Evolutionary conservation across 371 early-diverging fungal genomes (phyloP).

Genomic region (Rhizomucor miehei): DNA sequence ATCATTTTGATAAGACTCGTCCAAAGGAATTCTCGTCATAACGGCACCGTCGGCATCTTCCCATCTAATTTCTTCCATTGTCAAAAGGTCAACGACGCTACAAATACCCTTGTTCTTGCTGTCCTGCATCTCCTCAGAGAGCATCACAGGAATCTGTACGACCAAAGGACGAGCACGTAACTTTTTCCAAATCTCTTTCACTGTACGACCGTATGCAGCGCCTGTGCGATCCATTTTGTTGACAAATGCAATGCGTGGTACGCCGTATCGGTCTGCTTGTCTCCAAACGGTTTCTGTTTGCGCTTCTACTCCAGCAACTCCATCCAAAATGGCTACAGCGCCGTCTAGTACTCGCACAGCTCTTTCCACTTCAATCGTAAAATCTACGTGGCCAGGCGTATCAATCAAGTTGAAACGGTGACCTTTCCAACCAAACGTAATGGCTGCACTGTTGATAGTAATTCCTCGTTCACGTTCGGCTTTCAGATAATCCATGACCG

Average conservation of each 20-base stretch:
- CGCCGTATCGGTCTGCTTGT: constrained; percentile 81
- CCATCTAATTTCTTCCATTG: constrained; percentile 74
- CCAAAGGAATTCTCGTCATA: constrained; percentile 9
- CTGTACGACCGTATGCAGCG: constrained; percentile 65
- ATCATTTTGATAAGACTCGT: constrained; percentile 15
- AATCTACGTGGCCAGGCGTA: constrained; percentile 97
- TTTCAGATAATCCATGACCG: constrained; percentile 91
- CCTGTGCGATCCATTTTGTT: constrained; percentile 95
- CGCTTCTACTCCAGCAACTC: constrained; percentile 95
- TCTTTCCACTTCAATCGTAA: constrained; percentile 95
- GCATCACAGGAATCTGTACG: constrained; percentile 66
- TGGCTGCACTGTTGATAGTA: constrained; percentile 94
- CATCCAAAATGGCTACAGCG: constrained; percentile 89
- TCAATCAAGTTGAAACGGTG: constrained; percentile 91
- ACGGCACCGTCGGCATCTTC: constrained; percentile 54
- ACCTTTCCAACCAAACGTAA: constrained; percentile 88
- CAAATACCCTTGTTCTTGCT: constrained; percentile 27
- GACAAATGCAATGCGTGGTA: constrained; percentile 87
- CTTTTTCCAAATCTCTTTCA: constrained; percentile 62
- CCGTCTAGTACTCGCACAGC: constrained; percentile 92
- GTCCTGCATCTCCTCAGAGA: constrained; percentile 16
- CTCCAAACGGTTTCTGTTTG: constrained; percentile 95
- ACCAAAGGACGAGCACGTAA: constrained; percentile 71
- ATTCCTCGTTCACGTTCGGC: constrained; percentile 94
- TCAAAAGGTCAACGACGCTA: constrained; percentile 78